These are phyloP conservation scores for Achaetomiella virescens DNA, from an alignment of 495 filamentous ascomycete genomes.

Conservation along the genomic window DNA sequence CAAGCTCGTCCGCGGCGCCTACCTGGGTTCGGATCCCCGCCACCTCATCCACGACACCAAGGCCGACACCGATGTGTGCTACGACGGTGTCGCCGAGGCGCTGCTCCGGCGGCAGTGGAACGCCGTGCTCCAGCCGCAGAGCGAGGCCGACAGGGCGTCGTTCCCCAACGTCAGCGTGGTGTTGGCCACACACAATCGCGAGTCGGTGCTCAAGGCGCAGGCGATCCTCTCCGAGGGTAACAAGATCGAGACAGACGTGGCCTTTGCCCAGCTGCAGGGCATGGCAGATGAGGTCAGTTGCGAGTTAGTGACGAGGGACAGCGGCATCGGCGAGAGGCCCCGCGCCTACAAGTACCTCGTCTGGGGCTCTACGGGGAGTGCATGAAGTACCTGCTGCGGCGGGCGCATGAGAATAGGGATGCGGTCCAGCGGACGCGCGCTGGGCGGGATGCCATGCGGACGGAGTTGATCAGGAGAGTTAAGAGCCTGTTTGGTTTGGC, in stretches of 20 bases:
- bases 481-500: conserved; percentile 38
- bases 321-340: conserved; percentile 23
- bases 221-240: conserved; percentile 26
- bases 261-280: conserved; percentile 87
- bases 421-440: conserved; percentile 72
- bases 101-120: conserved; percentile 40
- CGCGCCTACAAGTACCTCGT: conserved; percentile 81
- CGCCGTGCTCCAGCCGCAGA: conserved; percentile 41
- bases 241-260: conserved; percentile 51
- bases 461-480: conserved; percentile 61
- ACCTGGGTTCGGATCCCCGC: conserved; percentile 73
- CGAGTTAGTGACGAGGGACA: conserved; percentile 53
- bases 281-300: conserved; percentile 96
- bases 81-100: conserved; percentile 34
- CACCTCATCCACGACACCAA: conserved; percentile 74
- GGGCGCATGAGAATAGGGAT: conserved; percentile 89
- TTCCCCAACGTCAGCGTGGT: conserved; percentile 67
- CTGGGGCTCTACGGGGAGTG: conserved; percentile 92
- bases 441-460: conserved; percentile 65
- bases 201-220: conserved; percentile 67
- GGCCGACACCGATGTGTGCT: conserved; percentile 59
- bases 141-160: conserved; percentile 23
- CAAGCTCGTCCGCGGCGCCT: conserved; percentile 90
- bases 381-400: conserved; percentile 81
- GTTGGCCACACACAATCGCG: conserved; percentile 88